phyloP scores from a whole-genome alignment of 2,329 filamentous ascomycete genomes.

The Ustilaginoidea virens region DNA sequence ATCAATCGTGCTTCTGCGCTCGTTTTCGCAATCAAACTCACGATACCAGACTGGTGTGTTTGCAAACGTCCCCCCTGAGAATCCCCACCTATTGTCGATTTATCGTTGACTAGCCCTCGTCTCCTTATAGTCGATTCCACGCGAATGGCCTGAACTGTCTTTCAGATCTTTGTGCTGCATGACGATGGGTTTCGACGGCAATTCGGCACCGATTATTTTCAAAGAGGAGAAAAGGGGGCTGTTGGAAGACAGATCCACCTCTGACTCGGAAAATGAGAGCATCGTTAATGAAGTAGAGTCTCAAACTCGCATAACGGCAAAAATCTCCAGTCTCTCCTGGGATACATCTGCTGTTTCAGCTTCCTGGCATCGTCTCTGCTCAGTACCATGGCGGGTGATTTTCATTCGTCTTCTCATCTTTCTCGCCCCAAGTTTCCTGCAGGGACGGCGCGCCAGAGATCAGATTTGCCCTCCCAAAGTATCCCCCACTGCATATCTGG shows the following conservation, averaged over 20 bases:
- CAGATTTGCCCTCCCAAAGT: conserved; percentile 24
- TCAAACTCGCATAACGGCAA: conserved; percentile 9
- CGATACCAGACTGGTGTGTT: no score
- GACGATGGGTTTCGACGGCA: conserved; percentile 25
- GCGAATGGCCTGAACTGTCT: no score
- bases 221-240: conserved; percentile 29
- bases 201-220: conserved; percentile 18
- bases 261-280: conserved; percentile 28
- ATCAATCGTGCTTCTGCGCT: no score
- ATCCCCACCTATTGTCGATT: no score
- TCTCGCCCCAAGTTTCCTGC: conserved; percentile 37
- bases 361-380: conserved; percentile 13
- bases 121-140: no score
- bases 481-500: conserved; percentile 40
- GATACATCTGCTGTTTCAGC: no score
- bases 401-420: conserved; percentile 25
- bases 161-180: conserved; percentile 7
- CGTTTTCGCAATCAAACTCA: no score
- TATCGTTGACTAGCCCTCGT: no score
- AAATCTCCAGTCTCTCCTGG: not conserved
- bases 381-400: conserved; percentile 21
- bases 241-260: conserved; percentile 26
- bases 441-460: conserved; percentile 25
- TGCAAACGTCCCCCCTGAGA: no score
- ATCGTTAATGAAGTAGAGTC: conserved; percentile 24